Evolutionary conservation across 106 monocot species (phyloP).

Genomic region (Dactylorhiza incarnata): DNA sequence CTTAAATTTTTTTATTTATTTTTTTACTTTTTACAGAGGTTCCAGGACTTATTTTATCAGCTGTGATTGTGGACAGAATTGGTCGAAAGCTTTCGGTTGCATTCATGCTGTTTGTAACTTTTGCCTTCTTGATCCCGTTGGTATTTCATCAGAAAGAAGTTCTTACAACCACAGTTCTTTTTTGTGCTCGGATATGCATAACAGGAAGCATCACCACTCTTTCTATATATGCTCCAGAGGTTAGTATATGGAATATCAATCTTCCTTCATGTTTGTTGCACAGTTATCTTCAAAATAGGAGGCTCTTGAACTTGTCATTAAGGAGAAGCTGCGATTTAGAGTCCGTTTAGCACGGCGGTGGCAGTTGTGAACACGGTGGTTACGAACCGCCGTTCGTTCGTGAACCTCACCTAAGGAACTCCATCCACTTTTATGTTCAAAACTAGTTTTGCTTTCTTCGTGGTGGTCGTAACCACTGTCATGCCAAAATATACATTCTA

Average conservation of each 20-base stretch:
- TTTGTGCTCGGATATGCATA: conserved; percentile 68
- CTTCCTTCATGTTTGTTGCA: neutral
- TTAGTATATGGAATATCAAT: conserved; percentile 21
- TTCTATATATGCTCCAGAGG: conserved; percentile 85
- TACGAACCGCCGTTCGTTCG: too few species aligned
- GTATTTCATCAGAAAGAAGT: conserved; percentile 27
- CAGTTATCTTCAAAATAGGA: too few species aligned
- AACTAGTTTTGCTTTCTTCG: too few species aligned
- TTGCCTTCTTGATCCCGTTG: conserved; percentile 54
- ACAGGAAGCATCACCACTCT: conserved; percentile 59
- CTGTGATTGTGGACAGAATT: conserved; percentile 48
- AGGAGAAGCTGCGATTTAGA: too few species aligned
- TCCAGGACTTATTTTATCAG: conserved; percentile 65
- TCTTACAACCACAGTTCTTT: conserved; percentile 45
- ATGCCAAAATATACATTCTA: too few species aligned
- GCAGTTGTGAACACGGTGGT: too few species aligned
- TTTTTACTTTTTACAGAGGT: conserved; percentile 40
- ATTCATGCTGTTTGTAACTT: conserved; percentile 47
- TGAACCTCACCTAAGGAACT: too few species aligned
- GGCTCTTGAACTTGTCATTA: too few species aligned
- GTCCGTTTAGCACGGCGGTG: too few species aligned
- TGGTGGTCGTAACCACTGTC: too few species aligned
- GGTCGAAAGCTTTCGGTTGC: conserved; percentile 71
- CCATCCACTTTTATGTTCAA: too few species aligned
- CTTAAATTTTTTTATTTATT: neutral